These are phyloP conservation scores for Apiotrichum montevideense DNA, from an alignment of 1,284 basidiomycete species.

Conservation along the genomic window DNA sequence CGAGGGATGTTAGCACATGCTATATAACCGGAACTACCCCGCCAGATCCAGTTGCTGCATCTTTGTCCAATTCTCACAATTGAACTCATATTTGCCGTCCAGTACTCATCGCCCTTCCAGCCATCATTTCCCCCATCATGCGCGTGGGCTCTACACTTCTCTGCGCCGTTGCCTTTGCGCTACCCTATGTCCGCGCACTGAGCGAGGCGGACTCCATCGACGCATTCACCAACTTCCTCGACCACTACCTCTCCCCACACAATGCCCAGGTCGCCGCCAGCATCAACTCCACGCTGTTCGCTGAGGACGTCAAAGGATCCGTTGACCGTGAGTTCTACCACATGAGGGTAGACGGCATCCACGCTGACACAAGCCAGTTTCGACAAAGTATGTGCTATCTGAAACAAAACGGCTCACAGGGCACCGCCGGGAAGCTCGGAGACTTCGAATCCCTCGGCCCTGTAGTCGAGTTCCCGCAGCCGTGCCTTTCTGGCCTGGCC, in stretches of 20 bases:
- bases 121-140: neutral
- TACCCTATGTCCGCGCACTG: neutral
- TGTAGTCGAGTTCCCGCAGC: too few relatives aligned
- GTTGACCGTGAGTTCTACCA: neutral
- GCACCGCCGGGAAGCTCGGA: too few relatives aligned
- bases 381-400: neutral
- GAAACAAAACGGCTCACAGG: too few relatives aligned
- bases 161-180: neutral
- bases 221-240: neutral
- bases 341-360: neutral
- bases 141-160: neutral
- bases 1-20: too few relatives aligned
- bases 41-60: too few relatives aligned
- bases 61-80: too few relatives aligned
- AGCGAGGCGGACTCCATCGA: neutral
- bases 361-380: neutral
- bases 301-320: neutral
- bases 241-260: slow-evolving; percentile 1
- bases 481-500: too few relatives aligned
- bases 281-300: slow-evolving; percentile 2
- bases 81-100: too few relatives aligned
- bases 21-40: too few relatives aligned
- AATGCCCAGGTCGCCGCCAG: neutral
- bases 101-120: too few relatives aligned
- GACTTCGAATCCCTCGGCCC: too few relatives aligned